Conservation (phyloP, 2,329 filamentous ascomycete genomes). For the Gnomoniopsis sp. region DNA sequence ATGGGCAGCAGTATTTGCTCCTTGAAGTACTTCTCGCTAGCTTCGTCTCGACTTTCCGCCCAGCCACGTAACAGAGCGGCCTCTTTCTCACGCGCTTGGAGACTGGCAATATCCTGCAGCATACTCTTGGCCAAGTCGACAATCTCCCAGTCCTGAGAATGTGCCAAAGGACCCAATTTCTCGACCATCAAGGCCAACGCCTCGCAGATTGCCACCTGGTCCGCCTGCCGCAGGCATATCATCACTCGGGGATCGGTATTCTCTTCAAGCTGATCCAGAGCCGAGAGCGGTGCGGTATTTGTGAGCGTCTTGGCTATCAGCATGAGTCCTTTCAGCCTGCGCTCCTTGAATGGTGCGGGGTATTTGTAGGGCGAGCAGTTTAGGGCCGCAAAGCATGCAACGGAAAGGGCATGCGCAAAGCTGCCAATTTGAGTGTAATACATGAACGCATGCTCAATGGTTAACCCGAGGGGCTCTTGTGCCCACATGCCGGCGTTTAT, state of each 20-base stretch:
- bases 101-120: conserved; percentile 45
- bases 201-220: conserved; percentile 53
- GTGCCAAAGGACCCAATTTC: conserved; percentile 37
- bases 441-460: conserved; percentile 42
- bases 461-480: conserved; percentile 43
- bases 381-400: conserved; percentile 45
- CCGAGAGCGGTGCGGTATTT: conserved; percentile 41
- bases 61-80: conserved; percentile 41
- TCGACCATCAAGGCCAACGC: conserved; percentile 48
- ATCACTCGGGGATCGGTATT: conserved; percentile 25
- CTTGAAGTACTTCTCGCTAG: conserved; percentile 40
- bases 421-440: conserved; percentile 41
- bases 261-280: conserved; percentile 24
- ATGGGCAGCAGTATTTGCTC: conserved; percentile 47
- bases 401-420: conserved; percentile 40
- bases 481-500: conserved; percentile 40
- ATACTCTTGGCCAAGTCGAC: conserved; percentile 41
- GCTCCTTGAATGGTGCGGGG: conserved; percentile 46
- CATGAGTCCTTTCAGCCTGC: conserved; percentile 48
- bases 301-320: conserved; percentile 50
- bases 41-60: conserved; percentile 36
- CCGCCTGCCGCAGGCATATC: conserved; percentile 37
- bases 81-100: conserved; percentile 44
- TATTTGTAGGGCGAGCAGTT: conserved; percentile 48
- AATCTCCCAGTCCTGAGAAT: conserved; percentile 45